Conservation (phyloP, 202 grass and related monocot genomes). For the Zizania palustris region DNA sequence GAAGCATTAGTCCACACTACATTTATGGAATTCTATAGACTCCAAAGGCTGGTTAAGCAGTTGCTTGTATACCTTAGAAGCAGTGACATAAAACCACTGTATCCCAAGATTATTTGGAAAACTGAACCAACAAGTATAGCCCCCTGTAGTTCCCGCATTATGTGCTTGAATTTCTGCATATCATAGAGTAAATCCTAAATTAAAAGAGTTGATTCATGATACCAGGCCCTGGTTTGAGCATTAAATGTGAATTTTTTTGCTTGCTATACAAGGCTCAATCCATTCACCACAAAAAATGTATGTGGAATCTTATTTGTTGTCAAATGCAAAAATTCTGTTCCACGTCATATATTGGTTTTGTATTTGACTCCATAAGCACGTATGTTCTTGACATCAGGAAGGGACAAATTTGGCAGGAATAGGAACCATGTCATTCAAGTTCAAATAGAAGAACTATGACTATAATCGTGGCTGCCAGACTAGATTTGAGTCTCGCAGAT, state of each 20-base stretch:
- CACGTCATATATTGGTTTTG: conserved; percentile 13
- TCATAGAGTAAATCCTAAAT: conserved; percentile 30
- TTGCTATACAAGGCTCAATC: conserved; percentile 19
- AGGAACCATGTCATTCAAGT: background rate
- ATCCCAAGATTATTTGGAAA: conserved; percentile 95
- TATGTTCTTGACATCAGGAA: background rate
- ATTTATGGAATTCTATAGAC: conserved; percentile 12
- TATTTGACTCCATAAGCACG: background rate
- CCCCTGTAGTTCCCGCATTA: conserved; percentile 96
- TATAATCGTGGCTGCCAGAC: background rate
- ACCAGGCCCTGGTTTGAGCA: conserved; percentile 9
- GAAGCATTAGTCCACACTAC: background rate
- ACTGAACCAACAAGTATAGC: conserved; percentile 95
- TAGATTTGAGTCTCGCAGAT: conserved; percentile 13
- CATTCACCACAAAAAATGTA: conserved; percentile 22
- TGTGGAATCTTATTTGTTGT: background rate
- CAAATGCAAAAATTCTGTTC: conserved; percentile 6
- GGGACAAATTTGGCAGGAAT: background rate
- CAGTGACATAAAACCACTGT: conserved; percentile 97
- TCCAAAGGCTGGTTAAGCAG: conserved; percentile 1
- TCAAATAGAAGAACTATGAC: conserved; percentile 17
- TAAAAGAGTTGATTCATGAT: conserved; percentile 18
- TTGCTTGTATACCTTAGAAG: conserved; percentile 75
- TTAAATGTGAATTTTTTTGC: conserved; percentile 39
- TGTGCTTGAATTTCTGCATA: conserved; percentile 98